Percentiles rank a stretch among this genome's conserved stretches.
Evolutionary conservation across 495 filamentous ascomycete genomes (phyloP).

Genomic region (Zalerion maritima): DNA sequence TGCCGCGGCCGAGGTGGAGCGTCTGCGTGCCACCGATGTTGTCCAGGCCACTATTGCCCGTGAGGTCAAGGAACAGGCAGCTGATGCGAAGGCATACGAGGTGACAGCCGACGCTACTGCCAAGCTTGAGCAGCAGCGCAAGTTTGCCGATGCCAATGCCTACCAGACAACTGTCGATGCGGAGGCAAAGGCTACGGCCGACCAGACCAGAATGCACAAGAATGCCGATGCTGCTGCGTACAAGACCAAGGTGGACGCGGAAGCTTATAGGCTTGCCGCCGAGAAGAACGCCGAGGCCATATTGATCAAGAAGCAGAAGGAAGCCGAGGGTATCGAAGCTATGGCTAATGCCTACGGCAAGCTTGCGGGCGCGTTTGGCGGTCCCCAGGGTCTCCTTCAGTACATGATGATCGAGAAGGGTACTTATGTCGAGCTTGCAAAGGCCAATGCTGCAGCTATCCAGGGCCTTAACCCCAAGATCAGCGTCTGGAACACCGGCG

Average conservation of each 20-base stretch:
- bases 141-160: constrained; percentile 38
- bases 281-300: constrained; percentile 49
- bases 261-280: constrained; percentile 24
- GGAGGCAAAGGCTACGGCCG: constrained; percentile 22
- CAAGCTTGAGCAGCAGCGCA: constrained; percentile 39
- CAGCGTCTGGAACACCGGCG: constrained; percentile 71
- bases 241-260: constrained; percentile 24
- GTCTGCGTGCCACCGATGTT: constrained; percentile 58
- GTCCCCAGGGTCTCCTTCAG: constrained; percentile 56
- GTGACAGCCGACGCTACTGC: constrained; percentile 42
- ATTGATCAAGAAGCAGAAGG: constrained; percentile 45
- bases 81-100: constrained; percentile 50
- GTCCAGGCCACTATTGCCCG: constrained; percentile 59
- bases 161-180: constrained; percentile 25
- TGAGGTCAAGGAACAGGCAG: constrained; percentile 58
- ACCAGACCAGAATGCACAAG: constrained; percentile 20
- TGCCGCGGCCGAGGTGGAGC: constrained; percentile 64
- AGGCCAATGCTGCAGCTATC: constrained; percentile 56
- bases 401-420: constrained; percentile 66
- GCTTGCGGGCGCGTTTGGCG: constrained; percentile 56
- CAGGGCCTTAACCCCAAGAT: constrained; percentile 74
- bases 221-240: constrained; percentile 31
- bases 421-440: constrained; percentile 48
- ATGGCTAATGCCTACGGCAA: constrained; percentile 64
- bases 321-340: constrained; percentile 57